A percentile compares a stretch with the other conserved stretches of the same genome.
Conservation (phyloP, 768 basidiomycete species). For the Sporobolomyces pararoseus region DNA sequence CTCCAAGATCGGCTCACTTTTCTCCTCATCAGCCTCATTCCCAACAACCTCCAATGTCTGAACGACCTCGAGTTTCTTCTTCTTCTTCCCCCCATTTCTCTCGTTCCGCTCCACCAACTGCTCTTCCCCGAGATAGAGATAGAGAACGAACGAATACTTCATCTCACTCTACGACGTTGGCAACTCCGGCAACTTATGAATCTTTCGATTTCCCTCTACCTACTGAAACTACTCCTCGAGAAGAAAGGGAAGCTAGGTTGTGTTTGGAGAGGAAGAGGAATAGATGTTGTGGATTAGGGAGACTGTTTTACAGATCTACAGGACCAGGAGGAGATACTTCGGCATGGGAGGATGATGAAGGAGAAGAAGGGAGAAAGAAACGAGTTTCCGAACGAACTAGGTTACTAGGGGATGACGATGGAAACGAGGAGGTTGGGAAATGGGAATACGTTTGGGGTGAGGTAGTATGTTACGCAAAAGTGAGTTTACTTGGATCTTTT, state of each 20-base stretch:
- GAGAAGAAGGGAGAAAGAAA: background rate
- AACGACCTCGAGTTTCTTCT: slow-evolving; percentile 1
- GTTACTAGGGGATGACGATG: background rate
- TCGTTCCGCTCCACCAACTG: too few species aligned
- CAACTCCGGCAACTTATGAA: slow-evolving; percentile 17
- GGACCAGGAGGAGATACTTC: too few species aligned
- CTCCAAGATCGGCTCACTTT: background rate
- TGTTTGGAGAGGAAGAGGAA: too few species aligned
- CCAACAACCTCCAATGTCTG: slow-evolving; percentile 4
- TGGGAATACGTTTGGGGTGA: slow-evolving; percentile 21
- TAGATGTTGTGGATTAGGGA: slow-evolving; percentile 2
- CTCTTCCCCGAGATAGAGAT: too few species aligned
- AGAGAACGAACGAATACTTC: background rate
- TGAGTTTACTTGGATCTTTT: background rate
- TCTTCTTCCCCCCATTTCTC: too few species aligned
- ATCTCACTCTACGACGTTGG: background rate
- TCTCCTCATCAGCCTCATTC: background rate
- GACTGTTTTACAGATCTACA: background rate
- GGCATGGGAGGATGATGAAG: background rate
- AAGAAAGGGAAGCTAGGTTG: background rate
- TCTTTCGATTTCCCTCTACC: slow-evolving; percentile 16
- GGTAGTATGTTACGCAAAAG: slow-evolving; percentile 25
- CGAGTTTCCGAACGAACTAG: background rate
- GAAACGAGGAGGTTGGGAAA: background rate
- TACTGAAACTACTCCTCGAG: background rate